phyloP scores from a whole-genome alignment of 1,284 basidiomycete genomes.

The Cutaneotrichosporon sp. region DNA sequence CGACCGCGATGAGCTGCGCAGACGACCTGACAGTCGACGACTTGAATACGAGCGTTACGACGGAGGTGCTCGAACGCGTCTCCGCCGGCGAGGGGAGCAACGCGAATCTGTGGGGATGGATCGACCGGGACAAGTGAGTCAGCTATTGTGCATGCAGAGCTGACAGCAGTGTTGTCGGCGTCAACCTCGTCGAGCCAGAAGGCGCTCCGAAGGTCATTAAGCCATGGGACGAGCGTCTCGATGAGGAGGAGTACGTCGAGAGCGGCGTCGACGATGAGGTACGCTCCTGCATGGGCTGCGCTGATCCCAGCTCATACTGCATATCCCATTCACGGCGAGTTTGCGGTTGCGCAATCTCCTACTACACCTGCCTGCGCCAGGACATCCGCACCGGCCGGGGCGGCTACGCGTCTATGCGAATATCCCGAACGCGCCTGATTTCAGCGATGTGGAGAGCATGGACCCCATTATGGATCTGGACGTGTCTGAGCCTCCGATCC shows the following conservation, averaged over 20 bases:
- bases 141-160: not conserved
- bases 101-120: conserved; percentile 45
- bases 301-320: conserved; percentile 41
- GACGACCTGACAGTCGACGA: conserved; percentile 48
- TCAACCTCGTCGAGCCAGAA: conserved; percentile 38
- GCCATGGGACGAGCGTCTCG: conserved; percentile 47
- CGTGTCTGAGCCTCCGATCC: conserved; percentile 28
- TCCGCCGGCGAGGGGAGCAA: conserved; percentile 46
- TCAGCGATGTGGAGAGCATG: conserved; percentile 43
- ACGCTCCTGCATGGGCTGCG: conserved; percentile 3
- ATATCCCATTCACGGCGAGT: conserved; percentile 46
- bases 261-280: conserved; percentile 50
- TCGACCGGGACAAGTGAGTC: conserved; percentile 46
- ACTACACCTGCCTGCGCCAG: conserved; percentile 40
- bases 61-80: conserved; percentile 44
- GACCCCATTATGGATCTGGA: conserved; percentile 46
- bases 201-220: conserved; percentile 47
- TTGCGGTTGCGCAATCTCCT: conserved; percentile 44
- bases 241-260: conserved; percentile 41
- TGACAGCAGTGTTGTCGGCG: conserved; percentile 40
- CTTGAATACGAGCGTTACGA: conserved; percentile 32
- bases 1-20: conserved; percentile 43
- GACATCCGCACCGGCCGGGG: conserved; percentile 40
- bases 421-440: conserved; percentile 41
- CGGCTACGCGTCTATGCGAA: conserved; percentile 44